Evolutionary conservation across 1,139 yeast species (phyloP), one percentile per base, ranked within the genome.

Genomic region (Scheffersomyces segobiensis): DNA sequence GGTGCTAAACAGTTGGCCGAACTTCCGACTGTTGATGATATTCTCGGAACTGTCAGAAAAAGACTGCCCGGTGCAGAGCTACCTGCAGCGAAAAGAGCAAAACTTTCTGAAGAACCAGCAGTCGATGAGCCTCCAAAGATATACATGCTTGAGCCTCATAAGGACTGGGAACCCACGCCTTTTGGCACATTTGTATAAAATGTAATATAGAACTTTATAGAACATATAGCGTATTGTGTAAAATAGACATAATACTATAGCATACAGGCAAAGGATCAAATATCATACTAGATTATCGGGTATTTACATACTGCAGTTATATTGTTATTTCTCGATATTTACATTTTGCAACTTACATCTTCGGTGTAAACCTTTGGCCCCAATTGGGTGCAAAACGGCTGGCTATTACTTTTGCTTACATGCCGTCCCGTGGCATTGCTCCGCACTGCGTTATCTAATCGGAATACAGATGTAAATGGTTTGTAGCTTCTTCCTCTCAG

Each of bases 141-240:
- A 3, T 53, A 48, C 8, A 54, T 78, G 51, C 71, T 78, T 66
- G 74, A 70, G 52, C 53, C 55, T 21, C 67, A 69, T 52, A 58
- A 65, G 1, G 60, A 71, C 39, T 83, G 86, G 86, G 65, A 64
- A 20, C 81, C 85, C 0, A 76, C 68, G 56, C 86, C 87, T 0
- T 81, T 83, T 66, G 87, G 87, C 1, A 62, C 62, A 20, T 60
- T 62, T 17, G 54, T 59, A n/a, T 61, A 56, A 32, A 19, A 47
- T 53, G 50, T 48, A 53, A 26, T 19, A 20, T 21, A 48, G 21
- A 48, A 19, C n/a, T 17, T 48, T 4, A 48, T 48, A 20, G 50
- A 48, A 48, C 18, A 48, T 20, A 19, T n/a, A 48, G 17, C 17
- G 42, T 10, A 32, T 12, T 12, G 12, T 10, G 10, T 32, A 32